A percentile compares a stretch with the other conserved stretches of the same genome.
These are phyloP conservation scores for Ophiostoma sp. DNA, from an alignment of 2,329 filamentous ascomycete species.

Conservation along the genomic window DNA sequence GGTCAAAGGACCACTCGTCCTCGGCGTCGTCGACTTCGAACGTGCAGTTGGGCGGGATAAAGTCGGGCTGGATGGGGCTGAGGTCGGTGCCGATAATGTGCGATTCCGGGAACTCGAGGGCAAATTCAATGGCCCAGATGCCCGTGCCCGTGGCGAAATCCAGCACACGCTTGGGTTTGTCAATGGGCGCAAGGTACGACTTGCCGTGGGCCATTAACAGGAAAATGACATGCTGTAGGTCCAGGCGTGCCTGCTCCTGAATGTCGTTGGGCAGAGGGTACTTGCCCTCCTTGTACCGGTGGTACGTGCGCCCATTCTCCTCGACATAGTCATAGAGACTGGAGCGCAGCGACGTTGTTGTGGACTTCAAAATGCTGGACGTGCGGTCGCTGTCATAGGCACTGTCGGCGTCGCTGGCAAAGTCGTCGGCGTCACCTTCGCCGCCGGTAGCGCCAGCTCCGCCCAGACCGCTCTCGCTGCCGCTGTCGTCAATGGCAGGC, in stretches of 20 bases:
- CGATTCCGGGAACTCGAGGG: constrained; percentile 23
- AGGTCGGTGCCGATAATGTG: constrained; percentile 27
- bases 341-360: constrained; percentile 25
- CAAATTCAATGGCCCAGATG: constrained; percentile 70
- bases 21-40: constrained; percentile 29
- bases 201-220: constrained; percentile 46
- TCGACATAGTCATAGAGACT: constrained; percentile 30
- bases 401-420: neutral
- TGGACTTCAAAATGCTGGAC: neutral
- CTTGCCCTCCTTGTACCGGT: constrained; percentile 30
- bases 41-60: constrained; percentile 27
- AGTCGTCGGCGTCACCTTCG: neutral
- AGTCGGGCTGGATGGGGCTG: constrained; percentile 28
- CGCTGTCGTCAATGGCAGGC: constrained; percentile 24
- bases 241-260: constrained; percentile 32
- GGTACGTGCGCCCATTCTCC: constrained; percentile 31
- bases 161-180: constrained; percentile 38
- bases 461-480: neutral
- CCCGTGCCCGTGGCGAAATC: constrained; percentile 53
- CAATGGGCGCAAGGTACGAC: constrained; percentile 48
- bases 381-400: neutral
- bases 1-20: constrained; percentile 26
- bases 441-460: too few relatives aligned
- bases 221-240: constrained; percentile 40
- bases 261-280: constrained; percentile 32